These are phyloP conservation scores for Syzygium jambos DNA, from an alignment of 345 rosid species.

Conservation along the genomic window DNA sequence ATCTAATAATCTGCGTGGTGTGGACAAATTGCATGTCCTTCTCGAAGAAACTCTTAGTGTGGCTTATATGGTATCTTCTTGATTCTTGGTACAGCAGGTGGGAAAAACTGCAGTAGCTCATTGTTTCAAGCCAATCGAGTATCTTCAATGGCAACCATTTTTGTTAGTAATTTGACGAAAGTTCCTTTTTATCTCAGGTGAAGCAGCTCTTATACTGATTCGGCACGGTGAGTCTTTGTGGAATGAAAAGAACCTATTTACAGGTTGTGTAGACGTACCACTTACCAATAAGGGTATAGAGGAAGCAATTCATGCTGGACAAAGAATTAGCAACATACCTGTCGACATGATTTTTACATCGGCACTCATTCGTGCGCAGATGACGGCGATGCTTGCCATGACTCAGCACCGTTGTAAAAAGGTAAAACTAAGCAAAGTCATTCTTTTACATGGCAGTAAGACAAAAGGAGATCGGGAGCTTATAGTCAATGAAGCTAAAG, in stretches of 20 bases:
- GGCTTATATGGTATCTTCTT: not conserved
- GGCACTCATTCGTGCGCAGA: conserved; percentile 89
- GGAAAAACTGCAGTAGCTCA: not conserved
- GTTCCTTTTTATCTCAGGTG: conserved; percentile 35
- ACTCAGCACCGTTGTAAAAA: conserved; percentile 89
- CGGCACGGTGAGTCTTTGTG: conserved; percentile 98
- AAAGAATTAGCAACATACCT: conserved; percentile 90
- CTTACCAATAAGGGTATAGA: conserved; percentile 84
- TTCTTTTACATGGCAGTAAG: not conserved
- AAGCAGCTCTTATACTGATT: conserved; percentile 77
- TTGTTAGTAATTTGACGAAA: not conserved
- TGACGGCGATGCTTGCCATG: conserved; percentile 99
- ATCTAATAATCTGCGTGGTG: not conserved
- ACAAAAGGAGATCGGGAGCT: not conserved
- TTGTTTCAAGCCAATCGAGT: not conserved
- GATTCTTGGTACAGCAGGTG: not conserved
- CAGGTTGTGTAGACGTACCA: conserved; percentile 98
- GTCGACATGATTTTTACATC: conserved; percentile 91
- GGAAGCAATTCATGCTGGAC: conserved; percentile 99
- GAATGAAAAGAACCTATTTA: conserved; percentile 97
- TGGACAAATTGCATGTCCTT: not conserved
- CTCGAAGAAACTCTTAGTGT: not conserved
- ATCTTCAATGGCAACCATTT: not conserved
- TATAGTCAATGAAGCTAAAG: not conserved
- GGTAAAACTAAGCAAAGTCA: conserved; percentile 27